Percentiles rank a stretch among this genome's conserved stretches.
These are phyloP conservation scores for Eremothecium sinecaudum DNA, from an alignment of 1,139 yeast genomes.

Conservation along the genomic window DNA sequence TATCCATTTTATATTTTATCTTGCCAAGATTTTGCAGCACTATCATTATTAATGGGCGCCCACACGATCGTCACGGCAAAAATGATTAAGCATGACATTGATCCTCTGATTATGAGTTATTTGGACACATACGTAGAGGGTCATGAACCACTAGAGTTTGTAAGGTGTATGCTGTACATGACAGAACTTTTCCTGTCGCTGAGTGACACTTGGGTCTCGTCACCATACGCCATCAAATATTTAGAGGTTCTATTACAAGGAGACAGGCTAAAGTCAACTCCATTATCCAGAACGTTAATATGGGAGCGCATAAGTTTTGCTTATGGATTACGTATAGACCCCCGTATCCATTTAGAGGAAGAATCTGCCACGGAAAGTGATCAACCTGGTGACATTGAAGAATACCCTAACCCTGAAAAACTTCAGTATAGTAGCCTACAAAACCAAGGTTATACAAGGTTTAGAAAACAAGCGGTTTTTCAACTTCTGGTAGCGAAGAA, in stretches of 20 bases:
- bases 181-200: slow-evolving; percentile 33
- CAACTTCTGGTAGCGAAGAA: slow-evolving; percentile 64
- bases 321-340: slow-evolving; percentile 29
- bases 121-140: slow-evolving; percentile 1
- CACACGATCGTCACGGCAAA: slow-evolving; percentile 53
- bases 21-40: slow-evolving; percentile 77
- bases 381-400: slow-evolving; percentile 11
- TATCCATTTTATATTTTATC: slow-evolving; percentile 55
- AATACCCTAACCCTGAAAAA: slow-evolving; percentile 20
- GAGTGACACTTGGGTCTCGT: slow-evolving; percentile 35
- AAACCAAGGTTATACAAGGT: slow-evolving; percentile 44
- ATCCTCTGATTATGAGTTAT: slow-evolving; percentile 40
- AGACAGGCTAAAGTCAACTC: slow-evolving; percentile 28
- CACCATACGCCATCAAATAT: slow-evolving; percentile 35
- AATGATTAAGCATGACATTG: slow-evolving; percentile 52
- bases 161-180: slow-evolving; percentile 32
- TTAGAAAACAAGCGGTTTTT: slow-evolving; percentile 75
- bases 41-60: slow-evolving; percentile 62
- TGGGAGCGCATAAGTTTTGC: slow-evolving; percentile 43
- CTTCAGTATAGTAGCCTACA: neutral
- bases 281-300: slow-evolving; percentile 35
- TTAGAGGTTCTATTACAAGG: slow-evolving; percentile 30
- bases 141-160: slow-evolving; percentile 23
- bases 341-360: slow-evolving; percentile 21
- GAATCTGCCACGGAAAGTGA: slow-evolving; percentile 11